Base-by-base conservation (phyloP, 73 alveolate genomes). In the Blepharisma japonicum region DNA sequence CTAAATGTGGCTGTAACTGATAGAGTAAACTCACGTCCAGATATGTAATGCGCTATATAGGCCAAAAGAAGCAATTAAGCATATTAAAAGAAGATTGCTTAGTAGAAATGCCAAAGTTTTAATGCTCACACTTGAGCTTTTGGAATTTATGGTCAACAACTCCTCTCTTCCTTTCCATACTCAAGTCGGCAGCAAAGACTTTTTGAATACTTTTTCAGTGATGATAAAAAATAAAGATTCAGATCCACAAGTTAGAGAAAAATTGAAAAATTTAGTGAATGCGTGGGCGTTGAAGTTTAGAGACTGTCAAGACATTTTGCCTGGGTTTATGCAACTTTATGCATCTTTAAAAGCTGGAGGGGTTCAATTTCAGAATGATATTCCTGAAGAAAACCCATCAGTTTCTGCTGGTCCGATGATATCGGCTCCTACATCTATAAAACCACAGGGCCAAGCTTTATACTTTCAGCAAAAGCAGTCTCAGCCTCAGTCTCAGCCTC, bases 221-320 rank as follows among this genome's bases (percentile, higher is more conserved):
- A 32, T 93, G 48, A 81, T 89, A 48, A 93, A 88, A 66, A 45
- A 14, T 55, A 81, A 82, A 68, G 88, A 93, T 51, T 89, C 84
- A 39, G 83, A 86, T 45, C 76, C 77, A 27, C 85, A 80, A 50
- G 88, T 91, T 7, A 83, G 83, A 71, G 78, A 80, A 23, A 90
- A 88, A 81, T 83, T 93, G 21, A 80, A 90, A 56, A 70, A 68
- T 27, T 76, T 93, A 78, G 84, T 93, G 11, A 56, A 88, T 72
- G 80, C 83, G 68, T 93, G 98, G 98, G 96, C 95, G 45, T 56
- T 71, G 9, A 71, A 85, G 18, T 93, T 93, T 83, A 96, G 81
- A 81, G 82, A 88, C 18, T 86, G 89, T 48, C 85, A 87, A 85
- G 90, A 91, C 48, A 79, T 87, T 38, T 79, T 93, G 18, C 96